phyloP scores from a whole-genome alignment of 306 rosid species.

The Argentina anserina region DNA sequence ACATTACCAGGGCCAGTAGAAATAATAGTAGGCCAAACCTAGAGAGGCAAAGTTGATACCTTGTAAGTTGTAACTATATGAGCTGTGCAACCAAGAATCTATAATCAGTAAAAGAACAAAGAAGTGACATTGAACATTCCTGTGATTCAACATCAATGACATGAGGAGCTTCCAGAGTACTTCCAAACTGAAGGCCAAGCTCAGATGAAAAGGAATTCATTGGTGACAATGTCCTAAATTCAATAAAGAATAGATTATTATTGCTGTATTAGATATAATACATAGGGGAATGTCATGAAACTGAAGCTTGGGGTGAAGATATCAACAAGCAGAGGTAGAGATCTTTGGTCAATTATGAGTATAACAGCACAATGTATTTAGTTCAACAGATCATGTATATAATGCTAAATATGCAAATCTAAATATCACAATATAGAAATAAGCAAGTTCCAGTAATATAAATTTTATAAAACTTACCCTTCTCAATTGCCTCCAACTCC shows the following conservation, averaged over 20 bases:
- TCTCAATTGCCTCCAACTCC: no score
- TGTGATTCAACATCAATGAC: conserved; percentile 82
- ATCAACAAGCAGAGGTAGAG: background rate
- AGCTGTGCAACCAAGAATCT: conserved; percentile 24
- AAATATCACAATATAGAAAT: no score
- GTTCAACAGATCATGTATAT: no score
- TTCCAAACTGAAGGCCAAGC: conserved; percentile 86
- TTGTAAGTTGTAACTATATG: conserved; percentile 28
- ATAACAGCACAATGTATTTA: no score
- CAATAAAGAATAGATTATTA: conserved; percentile 18
- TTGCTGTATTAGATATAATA: background rate
- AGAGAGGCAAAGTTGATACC: conserved; percentile 29
- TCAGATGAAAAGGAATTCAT: conserved; percentile 88
- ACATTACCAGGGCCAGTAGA: conserved; percentile 74
- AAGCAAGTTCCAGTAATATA: no score
- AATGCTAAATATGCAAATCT: no score
- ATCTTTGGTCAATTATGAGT: background rate
- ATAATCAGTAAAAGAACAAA: conserved; percentile 18
- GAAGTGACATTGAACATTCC: conserved; percentile 34
- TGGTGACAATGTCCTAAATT: conserved; percentile 84
- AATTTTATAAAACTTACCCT: no score
- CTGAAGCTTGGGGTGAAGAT: background rate
- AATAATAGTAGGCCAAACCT: conserved; percentile 92
- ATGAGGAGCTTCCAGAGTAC: conserved; percentile 91
- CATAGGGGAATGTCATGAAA: background rate